Conservation (phyloP, 139 green algal genomes). For the Chlorella sp. region DNA sequence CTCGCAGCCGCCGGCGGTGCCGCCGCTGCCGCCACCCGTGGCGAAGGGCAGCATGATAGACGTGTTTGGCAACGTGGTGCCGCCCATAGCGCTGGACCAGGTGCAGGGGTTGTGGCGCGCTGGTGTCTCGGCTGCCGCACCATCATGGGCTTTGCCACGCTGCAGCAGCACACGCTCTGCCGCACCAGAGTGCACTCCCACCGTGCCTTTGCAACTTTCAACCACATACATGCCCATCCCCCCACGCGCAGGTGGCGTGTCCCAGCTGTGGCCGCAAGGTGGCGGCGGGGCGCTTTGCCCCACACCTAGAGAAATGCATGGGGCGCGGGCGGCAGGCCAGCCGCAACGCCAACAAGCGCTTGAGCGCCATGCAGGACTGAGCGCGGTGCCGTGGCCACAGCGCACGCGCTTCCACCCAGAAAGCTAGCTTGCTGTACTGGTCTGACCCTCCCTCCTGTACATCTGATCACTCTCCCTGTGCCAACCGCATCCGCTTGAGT, state of each 20-base stretch:
- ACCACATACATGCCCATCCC: not conserved
- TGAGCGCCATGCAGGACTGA: conserved; percentile 13
- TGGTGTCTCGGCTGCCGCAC: no score
- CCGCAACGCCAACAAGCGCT: conserved; percentile 23
- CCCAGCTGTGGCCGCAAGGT: conserved; percentile 76
- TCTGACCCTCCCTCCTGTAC: not conserved
- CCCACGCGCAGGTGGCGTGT: conserved; percentile 70
- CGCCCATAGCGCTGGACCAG: conserved; percentile 75
- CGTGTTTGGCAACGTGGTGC: conserved; percentile 83
- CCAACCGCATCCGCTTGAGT: no score
- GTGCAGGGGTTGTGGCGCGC: no score
- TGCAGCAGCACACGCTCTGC: no score
- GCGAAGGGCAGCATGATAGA: conserved; percentile 56
- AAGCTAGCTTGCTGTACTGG: no score
- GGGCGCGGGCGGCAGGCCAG: conserved; percentile 67
- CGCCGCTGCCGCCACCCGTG: conserved; percentile 39
- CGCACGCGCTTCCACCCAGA: no score
- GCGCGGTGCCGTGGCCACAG: no score
- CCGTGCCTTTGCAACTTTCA: no score
- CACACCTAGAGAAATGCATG: conserved; percentile 90
- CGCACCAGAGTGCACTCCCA: no score
- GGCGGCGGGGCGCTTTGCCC: conserved; percentile 77
- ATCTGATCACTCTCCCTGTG: not conserved
- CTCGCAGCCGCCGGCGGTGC: not conserved
- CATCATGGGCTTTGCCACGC: no score